phyloP scores from a whole-genome alignment of 78 protist species.

The Tieghemostelium lacteum region DNA sequence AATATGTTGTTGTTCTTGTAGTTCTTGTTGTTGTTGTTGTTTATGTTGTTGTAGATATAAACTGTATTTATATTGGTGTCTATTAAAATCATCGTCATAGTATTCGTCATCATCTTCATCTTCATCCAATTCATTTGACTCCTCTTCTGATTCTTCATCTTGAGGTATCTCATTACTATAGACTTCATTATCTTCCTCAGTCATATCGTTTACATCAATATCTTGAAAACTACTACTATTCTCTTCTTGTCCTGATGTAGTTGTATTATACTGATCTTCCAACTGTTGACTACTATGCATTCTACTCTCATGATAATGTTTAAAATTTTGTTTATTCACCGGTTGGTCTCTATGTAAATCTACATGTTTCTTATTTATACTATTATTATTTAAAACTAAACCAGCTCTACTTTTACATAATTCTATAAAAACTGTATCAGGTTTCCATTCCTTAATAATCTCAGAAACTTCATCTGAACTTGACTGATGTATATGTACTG shows the following conservation, averaged over 20 bases:
- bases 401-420: constrained; percentile 69
- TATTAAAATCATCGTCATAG: constrained; percentile 3
- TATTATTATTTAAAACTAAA: constrained; percentile 13
- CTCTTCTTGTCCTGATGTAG: neutral
- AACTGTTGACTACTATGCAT: neutral
- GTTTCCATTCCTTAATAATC: constrained; percentile 54
- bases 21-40: neutral
- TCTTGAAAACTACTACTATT: neutral
- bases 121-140: neutral
- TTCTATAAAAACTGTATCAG: constrained; percentile 73
- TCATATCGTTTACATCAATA: constrained; percentile 44
- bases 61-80: no score
- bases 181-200: constrained; percentile 32
- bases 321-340: no score
- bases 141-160: constrained; percentile 23
- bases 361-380: neutral
- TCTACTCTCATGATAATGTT: neutral
- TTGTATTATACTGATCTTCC: neutral
- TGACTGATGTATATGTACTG: constrained; percentile 69
- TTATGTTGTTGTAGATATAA: no score
- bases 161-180: neutral
- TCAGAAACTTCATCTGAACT: constrained; percentile 69
- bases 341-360: neutral
- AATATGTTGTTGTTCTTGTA: neutral
- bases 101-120: constrained; percentile 17